Base-by-base conservation (phyloP, 345 rosid genomes). In the Eutrema heterophyllum region DNA sequence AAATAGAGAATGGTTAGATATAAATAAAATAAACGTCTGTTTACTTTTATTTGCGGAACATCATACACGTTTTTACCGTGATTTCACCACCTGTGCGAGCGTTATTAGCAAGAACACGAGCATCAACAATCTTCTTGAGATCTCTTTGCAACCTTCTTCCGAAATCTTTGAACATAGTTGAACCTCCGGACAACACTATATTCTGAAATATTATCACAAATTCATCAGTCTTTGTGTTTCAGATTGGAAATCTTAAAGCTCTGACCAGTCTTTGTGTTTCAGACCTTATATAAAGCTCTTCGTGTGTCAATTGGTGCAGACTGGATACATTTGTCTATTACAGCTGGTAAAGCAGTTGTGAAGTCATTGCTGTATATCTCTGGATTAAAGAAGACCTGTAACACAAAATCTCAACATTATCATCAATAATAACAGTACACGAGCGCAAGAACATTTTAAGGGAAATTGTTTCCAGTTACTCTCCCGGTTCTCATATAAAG, bases 291-390 rank as follows among this genome's bases (percentile, higher is more conserved):
- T 76, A 95, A 85, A 52, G 99, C 96, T 85, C 99, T 82, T 71
- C 99, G 88, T 35, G 99, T 95, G 80, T 95, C 99, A 74, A 92
- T 95, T 21, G 99, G 99, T 21, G 99, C 96, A 76, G 97, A 94
- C 77, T 91, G 98, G 48, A 91, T 94, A 72, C 97, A 94, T 68
- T 88, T 91, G 83, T 94, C 98, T 76, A 94, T 88, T 33, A 94
- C 92, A 64, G 72, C 90, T 56, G 98, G 96, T 76, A 91, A 85
- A 65, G 97, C 84, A 76, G 95, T 87, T 26, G 83, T 46, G 59
- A 79, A 91, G 75, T 95, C 92, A 67, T 79, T 81, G 86, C 84
- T 86, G 78, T 88, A 92, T 56, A 92, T 95, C 86, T 92, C 99
- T 27, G 99, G 99, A 81, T 83, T 89, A 73, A 95, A 89, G 84